phyloP scores from a whole-genome alignment of 2,329 filamentous ascomycete genomes.

The Apiospora saccharicola region DNA sequence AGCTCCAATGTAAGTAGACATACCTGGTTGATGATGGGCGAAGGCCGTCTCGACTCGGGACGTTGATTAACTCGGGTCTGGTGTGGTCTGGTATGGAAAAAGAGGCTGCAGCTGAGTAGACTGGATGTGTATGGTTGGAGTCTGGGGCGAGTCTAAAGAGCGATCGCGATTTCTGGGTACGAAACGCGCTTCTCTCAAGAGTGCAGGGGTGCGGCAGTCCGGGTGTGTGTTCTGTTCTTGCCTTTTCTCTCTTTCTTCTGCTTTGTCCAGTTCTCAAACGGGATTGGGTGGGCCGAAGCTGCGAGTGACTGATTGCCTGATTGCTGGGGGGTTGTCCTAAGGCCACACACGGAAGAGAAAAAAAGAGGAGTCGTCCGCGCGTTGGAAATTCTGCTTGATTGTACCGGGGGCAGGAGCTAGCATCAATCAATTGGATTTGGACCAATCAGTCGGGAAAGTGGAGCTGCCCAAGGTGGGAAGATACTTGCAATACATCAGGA shows the following conservation, averaged over 20 bases:
- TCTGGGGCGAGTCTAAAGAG: conserved; percentile 22
- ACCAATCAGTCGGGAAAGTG: conserved; percentile 9
- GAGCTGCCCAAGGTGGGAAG: not conserved
- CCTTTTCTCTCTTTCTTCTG: not conserved
- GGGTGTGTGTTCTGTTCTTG: conserved; percentile 3
- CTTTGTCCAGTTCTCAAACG: conserved; percentile 16
- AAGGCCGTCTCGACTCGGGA: conserved; percentile 8
- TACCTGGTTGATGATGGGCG: conserved; percentile 10
- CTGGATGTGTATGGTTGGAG: conserved; percentile 21
- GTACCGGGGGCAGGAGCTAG: not conserved
- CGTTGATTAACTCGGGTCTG: conserved; percentile 21
- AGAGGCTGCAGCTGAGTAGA: conserved; percentile 19
- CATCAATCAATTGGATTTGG: not conserved
- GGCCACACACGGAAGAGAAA: not conserved
- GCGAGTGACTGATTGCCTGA: conserved; percentile 10
- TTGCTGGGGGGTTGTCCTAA: conserved; percentile 1
- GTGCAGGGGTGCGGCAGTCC: not conserved
- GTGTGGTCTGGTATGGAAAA: conserved; percentile 6
- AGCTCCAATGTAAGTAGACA: conserved; percentile 12
- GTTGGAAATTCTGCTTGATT: conserved; percentile 4
- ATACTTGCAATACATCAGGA: not conserved
- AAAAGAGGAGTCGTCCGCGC: conserved; percentile 15
- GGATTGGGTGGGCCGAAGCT: conserved; percentile 16
- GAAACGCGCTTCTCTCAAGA: conserved; percentile 11
- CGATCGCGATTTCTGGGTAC: conserved; percentile 22